Percentiles rank a stretch among this genome's conserved stretches.
These are phyloP conservation scores for Phytophthora kernoviae DNA, from an alignment of 352 stramenopile genomes.

Conservation along the genomic window DNA sequence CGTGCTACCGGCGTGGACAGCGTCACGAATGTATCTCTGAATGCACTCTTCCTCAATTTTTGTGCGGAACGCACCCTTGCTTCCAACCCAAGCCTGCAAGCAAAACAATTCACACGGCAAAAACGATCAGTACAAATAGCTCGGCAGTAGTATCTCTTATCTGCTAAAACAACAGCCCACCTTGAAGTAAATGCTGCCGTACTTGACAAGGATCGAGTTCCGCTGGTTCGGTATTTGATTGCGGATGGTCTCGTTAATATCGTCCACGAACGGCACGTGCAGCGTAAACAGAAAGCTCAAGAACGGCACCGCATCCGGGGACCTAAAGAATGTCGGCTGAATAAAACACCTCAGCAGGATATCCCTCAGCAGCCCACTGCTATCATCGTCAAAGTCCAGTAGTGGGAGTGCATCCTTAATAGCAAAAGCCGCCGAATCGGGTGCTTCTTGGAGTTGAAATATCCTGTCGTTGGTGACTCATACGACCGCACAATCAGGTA, in stretches of 20 bases:
- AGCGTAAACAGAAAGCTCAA: slow-evolving; percentile 88
- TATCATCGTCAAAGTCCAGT: slow-evolving; percentile 86
- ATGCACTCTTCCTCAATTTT: slow-evolving; percentile 89
- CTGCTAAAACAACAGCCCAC: slow-evolving; percentile 12
- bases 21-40: slow-evolving; percentile 76
- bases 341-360: slow-evolving; percentile 90
- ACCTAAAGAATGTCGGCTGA: slow-evolving; percentile 84
- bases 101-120: neutral
- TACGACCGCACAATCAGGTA: slow-evolving; percentile 87
- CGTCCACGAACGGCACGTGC: slow-evolving; percentile 79
- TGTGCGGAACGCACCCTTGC: slow-evolving; percentile 48
- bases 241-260: slow-evolving; percentile 89
- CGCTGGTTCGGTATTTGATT: slow-evolving; percentile 88
- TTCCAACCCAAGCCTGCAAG: slow-evolving; percentile 67
- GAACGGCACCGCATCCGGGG: slow-evolving; percentile 80
- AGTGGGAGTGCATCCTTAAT: slow-evolving; percentile 80
- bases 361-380: slow-evolving; percentile 72
- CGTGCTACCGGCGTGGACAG: slow-evolving; percentile 71
- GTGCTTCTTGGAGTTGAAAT: slow-evolving; percentile 72
- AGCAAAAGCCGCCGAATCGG: slow-evolving; percentile 70
- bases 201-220: slow-evolving; percentile 83
- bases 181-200: slow-evolving; percentile 85
- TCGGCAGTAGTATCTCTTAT: neutral
- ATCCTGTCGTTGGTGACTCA: slow-evolving; percentile 52
- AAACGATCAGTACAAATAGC: neutral